These are phyloP conservation scores for Tolypocladium tundrense DNA, from an alignment of 2,329 filamentous ascomycete genomes.

Conservation along the genomic window DNA sequence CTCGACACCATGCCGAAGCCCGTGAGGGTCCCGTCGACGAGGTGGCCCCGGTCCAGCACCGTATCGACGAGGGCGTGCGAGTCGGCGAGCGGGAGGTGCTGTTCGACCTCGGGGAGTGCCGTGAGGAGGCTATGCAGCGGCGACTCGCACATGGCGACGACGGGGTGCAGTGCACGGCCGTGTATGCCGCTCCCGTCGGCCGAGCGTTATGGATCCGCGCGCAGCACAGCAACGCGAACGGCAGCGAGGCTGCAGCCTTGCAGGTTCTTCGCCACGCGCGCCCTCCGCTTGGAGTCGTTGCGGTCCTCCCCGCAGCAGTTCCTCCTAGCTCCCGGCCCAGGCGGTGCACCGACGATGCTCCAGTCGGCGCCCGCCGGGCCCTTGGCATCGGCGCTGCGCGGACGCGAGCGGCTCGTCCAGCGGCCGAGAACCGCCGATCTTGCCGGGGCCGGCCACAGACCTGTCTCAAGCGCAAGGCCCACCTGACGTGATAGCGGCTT, in stretches of 20 bases:
- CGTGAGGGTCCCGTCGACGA: conserved; percentile 34
- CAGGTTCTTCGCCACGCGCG: background rate
- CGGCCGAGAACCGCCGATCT: background rate
- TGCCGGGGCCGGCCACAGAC: background rate
- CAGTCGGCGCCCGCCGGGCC: background rate
- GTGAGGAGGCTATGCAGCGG: conserved; percentile 45
- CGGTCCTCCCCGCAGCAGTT: background rate
- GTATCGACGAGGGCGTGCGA: conserved; percentile 29
- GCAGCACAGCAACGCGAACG: background rate
- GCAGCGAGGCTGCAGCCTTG: background rate
- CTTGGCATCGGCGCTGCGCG: background rate
- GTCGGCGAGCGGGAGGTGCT: conserved; percentile 57
- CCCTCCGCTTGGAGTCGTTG: background rate
- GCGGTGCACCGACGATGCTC: background rate
- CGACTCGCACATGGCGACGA: conserved; percentile 39
- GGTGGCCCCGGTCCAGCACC: conserved; percentile 28
- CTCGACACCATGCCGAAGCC: conserved; percentile 62
- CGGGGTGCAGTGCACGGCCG: background rate
- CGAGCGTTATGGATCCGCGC: background rate
- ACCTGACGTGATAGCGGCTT: background rate
- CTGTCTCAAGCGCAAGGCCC: background rate
- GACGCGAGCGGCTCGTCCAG: background rate
- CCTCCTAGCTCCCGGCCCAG: background rate
- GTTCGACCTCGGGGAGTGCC: conserved; percentile 68
- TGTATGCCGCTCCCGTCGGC: background rate